phyloP scores from a whole-genome alignment of 202 grass and related monocot species.

The Sporobolus alterniflorus region DNA sequence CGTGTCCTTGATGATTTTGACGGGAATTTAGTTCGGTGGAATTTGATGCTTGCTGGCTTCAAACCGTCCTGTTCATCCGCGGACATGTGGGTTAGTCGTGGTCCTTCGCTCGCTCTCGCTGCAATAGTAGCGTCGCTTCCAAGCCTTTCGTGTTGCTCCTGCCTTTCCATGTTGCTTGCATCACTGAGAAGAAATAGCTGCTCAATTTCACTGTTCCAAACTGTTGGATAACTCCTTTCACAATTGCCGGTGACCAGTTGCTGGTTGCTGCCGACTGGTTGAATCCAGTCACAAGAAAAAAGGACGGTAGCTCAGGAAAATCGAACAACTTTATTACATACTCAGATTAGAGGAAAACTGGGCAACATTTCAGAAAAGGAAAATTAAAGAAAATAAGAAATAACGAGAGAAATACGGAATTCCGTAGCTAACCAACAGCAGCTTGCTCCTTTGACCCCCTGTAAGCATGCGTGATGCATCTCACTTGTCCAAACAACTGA shows the following conservation, averaged over 20 bases:
- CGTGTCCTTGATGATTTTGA: background rate
- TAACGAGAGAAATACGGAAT: background rate
- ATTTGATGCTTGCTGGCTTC: constrained; percentile 26
- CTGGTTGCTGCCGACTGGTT: background rate
- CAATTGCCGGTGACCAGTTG: background rate
- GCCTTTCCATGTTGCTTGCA: constrained; percentile 9
- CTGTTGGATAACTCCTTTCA: too few relatives aligned
- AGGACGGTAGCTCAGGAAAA: background rate
- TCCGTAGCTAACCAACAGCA: constrained; percentile 12
- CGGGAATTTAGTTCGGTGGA: background rate
- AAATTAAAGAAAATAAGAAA: background rate
- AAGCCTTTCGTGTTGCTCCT: constrained; percentile 4
- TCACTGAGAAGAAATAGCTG: constrained; percentile 9
- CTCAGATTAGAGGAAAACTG: background rate
- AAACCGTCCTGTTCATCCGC: background rate
- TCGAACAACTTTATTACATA: background rate
- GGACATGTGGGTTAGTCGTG: constrained; percentile 2
- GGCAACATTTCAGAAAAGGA: background rate
- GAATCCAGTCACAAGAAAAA: background rate
- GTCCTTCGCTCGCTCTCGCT: constrained; percentile 10
- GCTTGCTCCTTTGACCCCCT: constrained; percentile 24
- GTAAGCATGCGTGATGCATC: constrained; percentile 10
- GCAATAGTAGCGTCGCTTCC: constrained; percentile 30
- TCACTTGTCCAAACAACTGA: background rate
- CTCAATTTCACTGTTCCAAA: background rate